A percentile compares a stretch with the other conserved stretches of the same genome.
These are phyloP conservation scores for Xylariomycetidae sp. DNA, from an alignment of 2,329 filamentous ascomycete species.

Conservation along the genomic window DNA sequence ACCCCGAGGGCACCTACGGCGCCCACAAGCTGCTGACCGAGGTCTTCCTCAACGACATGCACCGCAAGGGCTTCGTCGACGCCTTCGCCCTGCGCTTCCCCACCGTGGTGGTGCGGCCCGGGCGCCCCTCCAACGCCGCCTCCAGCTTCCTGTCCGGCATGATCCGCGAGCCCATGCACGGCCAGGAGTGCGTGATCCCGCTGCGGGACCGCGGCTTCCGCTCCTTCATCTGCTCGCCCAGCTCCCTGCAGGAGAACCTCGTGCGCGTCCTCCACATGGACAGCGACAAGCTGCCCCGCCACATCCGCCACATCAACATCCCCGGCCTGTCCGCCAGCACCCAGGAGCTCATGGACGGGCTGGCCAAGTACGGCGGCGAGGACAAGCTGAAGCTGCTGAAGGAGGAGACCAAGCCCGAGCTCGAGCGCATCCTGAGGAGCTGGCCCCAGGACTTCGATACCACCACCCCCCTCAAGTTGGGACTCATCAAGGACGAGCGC, in stretches of 20 bases:
- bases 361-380: slow-evolving; percentile 49
- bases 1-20: slow-evolving; percentile 57
- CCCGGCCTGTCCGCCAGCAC: slow-evolving; percentile 51
- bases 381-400: slow-evolving; percentile 45
- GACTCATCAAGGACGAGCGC: slow-evolving; percentile 43
- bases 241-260: slow-evolving; percentile 46
- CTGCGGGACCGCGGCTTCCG: slow-evolving; percentile 43
- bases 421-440: slow-evolving; percentile 52
- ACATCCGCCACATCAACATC: slow-evolving; percentile 50
- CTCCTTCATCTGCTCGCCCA: slow-evolving; percentile 50
- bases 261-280: slow-evolving; percentile 37
- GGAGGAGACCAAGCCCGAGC: slow-evolving; percentile 47
- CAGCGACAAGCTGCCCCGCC: slow-evolving; percentile 33
- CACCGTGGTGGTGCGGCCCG: slow-evolving; percentile 55
- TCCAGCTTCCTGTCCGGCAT: slow-evolving; percentile 59
- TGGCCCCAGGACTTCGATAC: slow-evolving; percentile 56
- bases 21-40: slow-evolving; percentile 59
- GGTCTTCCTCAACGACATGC: slow-evolving; percentile 57
- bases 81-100: slow-evolving; percentile 54
- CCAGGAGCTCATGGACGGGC: slow-evolving; percentile 54
- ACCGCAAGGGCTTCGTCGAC: slow-evolving; percentile 51
- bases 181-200: slow-evolving; percentile 47
- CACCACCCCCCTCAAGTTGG: slow-evolving; percentile 41
- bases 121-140: slow-evolving; percentile 54
- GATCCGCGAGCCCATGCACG: slow-evolving; percentile 55